phyloP scores from a whole-genome alignment of 768 basidiomycete species.

The Agrocybe praecox region DNA sequence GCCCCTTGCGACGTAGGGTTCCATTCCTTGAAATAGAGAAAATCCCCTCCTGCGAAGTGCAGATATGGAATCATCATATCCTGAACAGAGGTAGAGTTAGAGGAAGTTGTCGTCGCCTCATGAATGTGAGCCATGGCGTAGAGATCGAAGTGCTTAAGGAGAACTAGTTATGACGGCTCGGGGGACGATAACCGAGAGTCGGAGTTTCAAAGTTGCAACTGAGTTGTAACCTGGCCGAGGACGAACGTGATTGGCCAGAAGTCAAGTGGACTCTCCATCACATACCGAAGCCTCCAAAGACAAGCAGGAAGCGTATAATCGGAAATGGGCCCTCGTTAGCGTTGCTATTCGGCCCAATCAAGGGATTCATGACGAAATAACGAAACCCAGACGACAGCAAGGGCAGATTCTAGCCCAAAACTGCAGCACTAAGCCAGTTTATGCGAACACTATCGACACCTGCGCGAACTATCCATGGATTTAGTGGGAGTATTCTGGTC shows the following conservation, averaged over 20 bases:
- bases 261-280: background rate
- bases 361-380: no score
- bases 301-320: no score
- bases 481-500: no score
- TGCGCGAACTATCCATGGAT: no score
- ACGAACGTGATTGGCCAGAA: background rate
- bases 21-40: constrained; percentile 70
- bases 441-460: no score
- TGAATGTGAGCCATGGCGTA: constrained; percentile 13
- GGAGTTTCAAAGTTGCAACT: background rate
- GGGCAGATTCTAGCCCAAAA: no score
- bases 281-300: no score
- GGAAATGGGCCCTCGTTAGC: no score
- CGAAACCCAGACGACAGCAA: no score
- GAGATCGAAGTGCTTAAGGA: background rate
- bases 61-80: constrained; percentile 67
- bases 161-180: background rate
- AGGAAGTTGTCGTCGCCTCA: constrained; percentile 5
- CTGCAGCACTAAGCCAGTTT: no score
- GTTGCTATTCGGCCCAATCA: no score
- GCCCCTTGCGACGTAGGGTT: constrained; percentile 68
- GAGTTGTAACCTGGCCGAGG: background rate
- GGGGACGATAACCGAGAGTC: background rate
- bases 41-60: constrained; percentile 68
- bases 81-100: constrained; percentile 15